A percentile compares a stretch with the other conserved stretches of the same genome.
Evolutionary conservation across 2,329 filamentous ascomycete genomes (phyloP).

Genomic region (Lecanicillium sp.): DNA sequence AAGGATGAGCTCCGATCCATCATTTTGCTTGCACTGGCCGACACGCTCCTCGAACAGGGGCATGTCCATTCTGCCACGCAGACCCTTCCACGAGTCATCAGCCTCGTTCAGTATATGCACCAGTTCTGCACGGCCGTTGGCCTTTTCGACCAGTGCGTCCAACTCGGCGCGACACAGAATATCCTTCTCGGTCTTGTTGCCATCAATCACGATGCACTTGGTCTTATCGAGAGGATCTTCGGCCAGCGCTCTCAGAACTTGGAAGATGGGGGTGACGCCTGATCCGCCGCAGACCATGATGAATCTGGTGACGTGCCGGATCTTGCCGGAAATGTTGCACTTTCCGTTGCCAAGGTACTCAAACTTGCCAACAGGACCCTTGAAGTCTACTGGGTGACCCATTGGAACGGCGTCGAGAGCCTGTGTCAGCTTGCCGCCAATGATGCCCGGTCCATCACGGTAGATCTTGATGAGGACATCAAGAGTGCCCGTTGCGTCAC

Average conservation of each 20-base stretch:
- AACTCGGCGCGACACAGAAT: conserved; percentile 74
- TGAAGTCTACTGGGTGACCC: conserved; percentile 72
- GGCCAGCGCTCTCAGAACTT: conserved; percentile 70
- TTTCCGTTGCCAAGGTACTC: conserved; percentile 63
- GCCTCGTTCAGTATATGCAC: conserved; percentile 63
- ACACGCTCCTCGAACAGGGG: conserved; percentile 55
- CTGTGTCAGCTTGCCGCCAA: conserved; percentile 75
- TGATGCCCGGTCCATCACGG: conserved; percentile 44
- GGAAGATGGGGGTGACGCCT: conserved; percentile 89
- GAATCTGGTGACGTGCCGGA: conserved; percentile 56
- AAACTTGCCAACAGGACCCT: conserved; percentile 82
- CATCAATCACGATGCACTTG: conserved; percentile 65
- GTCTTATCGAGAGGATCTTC: conserved; percentile 56
- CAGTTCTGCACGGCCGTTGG: conserved; percentile 52
- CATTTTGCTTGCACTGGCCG: conserved; percentile 25
- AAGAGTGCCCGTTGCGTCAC: conserved; percentile 50
- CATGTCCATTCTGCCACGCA: conserved; percentile 58
- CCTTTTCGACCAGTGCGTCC: conserved; percentile 50
- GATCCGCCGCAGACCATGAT: conserved; percentile 83
- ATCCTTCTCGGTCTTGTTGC: conserved; percentile 70
- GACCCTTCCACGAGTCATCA: conserved; percentile 57
- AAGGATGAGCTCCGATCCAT: conserved; percentile 55
- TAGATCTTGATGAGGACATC: conserved; percentile 82
- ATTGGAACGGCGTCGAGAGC: conserved; percentile 66
- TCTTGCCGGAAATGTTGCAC: conserved; percentile 51